phyloP scores from a whole-genome alignment of 2,329 filamentous ascomycete species.

The Penicillium sp. region DNA sequence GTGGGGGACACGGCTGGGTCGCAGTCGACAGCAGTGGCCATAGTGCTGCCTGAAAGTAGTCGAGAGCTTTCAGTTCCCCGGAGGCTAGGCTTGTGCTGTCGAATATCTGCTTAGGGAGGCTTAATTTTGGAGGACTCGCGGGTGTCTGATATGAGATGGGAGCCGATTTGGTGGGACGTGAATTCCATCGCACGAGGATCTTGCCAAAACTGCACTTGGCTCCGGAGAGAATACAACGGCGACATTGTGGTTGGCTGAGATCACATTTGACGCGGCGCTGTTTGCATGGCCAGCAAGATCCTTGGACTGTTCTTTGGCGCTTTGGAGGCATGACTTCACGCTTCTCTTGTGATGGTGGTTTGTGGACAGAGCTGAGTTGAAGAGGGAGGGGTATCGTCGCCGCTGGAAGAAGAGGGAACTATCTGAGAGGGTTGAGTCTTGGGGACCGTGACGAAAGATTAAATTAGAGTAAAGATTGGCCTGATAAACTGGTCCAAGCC shows the following conservation, averaged over 20 bases:
- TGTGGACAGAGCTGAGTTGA: neutral
- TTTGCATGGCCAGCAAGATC: slow-evolving; percentile 51
- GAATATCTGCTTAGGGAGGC: neutral
- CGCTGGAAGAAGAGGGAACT: neutral
- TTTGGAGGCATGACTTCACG: slow-evolving; percentile 16
- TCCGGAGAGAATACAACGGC: neutral
- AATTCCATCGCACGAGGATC: neutral
- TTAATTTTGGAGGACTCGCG: neutral
- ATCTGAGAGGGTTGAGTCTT: neutral
- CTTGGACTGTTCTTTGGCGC: slow-evolving; percentile 34
- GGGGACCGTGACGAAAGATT: neutral
- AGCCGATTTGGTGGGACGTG: neutral
- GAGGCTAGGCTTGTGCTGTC: slow-evolving; percentile 2
- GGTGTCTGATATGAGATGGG: neutral
- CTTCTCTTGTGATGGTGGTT: neutral
- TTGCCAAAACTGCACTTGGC: neutral
- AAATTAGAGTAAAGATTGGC: neutral
- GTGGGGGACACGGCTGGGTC: neutral
- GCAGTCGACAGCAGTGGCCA: slow-evolving; percentile 13
- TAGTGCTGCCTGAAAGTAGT: slow-evolving; percentile 17
- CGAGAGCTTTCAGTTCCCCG: slow-evolving; percentile 14
- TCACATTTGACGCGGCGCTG: slow-evolving; percentile 50
- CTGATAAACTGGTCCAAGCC: neutral
- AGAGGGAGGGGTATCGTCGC: neutral
- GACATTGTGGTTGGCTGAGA: slow-evolving; percentile 30